phyloP scores from a whole-genome alignment of 441 rosid species.

The Brassica hybrid region DNA sequence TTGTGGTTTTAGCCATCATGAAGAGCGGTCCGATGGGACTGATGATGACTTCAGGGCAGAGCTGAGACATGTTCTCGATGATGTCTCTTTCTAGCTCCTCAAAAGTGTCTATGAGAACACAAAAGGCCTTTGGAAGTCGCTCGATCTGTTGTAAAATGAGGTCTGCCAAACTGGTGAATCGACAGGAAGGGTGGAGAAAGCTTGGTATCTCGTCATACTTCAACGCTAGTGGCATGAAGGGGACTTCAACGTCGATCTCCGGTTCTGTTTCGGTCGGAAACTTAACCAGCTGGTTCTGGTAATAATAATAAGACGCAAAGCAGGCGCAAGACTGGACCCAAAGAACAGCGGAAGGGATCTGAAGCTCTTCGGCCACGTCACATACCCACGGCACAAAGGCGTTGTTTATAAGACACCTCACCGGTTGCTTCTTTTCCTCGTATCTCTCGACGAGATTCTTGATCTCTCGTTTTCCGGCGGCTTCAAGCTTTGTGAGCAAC shows the following conservation, averaged over 20 bases:
- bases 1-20: slow-evolving; percentile 46
- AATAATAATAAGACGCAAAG: slow-evolving; percentile 60
- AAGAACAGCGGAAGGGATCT: slow-evolving; percentile 70
- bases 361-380: slow-evolving; percentile 60
- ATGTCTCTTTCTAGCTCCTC: slow-evolving; percentile 59
- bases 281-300: slow-evolving; percentile 43
- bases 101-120: slow-evolving; percentile 65
- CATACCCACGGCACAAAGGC: slow-evolving; percentile 80
- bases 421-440: slow-evolving; percentile 47
- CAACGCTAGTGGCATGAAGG: slow-evolving; percentile 54
- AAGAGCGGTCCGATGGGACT: slow-evolving; percentile 63
- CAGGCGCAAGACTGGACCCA: slow-evolving; percentile 81
- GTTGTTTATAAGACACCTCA: slow-evolving; percentile 65
- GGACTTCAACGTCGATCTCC: slow-evolving; percentile 60
- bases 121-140: slow-evolving; percentile 46
- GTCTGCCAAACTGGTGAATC: slow-evolving; percentile 39
- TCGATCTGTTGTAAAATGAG: slow-evolving; percentile 56
- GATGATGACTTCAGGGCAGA: slow-evolving; percentile 41
- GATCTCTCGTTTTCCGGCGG: slow-evolving; percentile 46
- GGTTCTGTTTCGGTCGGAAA: slow-evolving; percentile 58
- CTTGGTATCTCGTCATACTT: slow-evolving; percentile 75
- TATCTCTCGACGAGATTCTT: slow-evolving; percentile 45
- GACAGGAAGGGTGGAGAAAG: slow-evolving; percentile 57
- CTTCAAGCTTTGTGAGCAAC: slow-evolving; percentile 26
- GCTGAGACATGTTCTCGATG: slow-evolving; percentile 52